Conservation (phyloP, 257 asterid species). For the Galeopsis tetrahit region DNA sequence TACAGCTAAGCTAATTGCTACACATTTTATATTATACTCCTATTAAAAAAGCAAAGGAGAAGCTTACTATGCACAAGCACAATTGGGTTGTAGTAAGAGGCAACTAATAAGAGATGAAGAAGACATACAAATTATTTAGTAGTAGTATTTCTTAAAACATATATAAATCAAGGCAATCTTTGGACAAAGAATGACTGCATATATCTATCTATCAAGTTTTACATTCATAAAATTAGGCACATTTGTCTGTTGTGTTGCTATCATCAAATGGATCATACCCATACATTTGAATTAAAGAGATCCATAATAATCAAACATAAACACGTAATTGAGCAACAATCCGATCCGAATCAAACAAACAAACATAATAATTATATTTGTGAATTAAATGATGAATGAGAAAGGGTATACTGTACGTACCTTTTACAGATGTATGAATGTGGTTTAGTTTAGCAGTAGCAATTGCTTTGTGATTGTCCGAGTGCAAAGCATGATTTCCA, state of each 20-base stretch:
- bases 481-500: background rate
- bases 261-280: background rate
- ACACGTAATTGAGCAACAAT: background rate
- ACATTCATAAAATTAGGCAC: background rate
- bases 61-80: background rate
- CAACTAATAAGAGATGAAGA: background rate
- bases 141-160: background rate
- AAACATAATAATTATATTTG: no score
- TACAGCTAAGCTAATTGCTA: no score
- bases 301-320: no score
- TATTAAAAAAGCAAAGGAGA: no score
- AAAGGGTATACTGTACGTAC: slow-evolving; percentile 16
- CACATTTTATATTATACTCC: no score
- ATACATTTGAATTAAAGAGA: no score
- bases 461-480: slow-evolving; percentile 19
- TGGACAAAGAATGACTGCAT: background rate
- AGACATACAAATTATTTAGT: background rate
- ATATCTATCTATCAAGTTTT: background rate
- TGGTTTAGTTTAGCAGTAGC: background rate
- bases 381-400: background rate
- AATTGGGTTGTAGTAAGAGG: background rate
- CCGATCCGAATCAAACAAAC: no score
- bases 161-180: background rate
- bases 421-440: slow-evolving; percentile 19
- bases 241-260: background rate